Percentiles rank a stretch among this genome's conserved stretches.
These are phyloP conservation scores for Samsoniella hepiali DNA, from an alignment of 2,329 filamentous ascomycete species.

Conservation along the genomic window DNA sequence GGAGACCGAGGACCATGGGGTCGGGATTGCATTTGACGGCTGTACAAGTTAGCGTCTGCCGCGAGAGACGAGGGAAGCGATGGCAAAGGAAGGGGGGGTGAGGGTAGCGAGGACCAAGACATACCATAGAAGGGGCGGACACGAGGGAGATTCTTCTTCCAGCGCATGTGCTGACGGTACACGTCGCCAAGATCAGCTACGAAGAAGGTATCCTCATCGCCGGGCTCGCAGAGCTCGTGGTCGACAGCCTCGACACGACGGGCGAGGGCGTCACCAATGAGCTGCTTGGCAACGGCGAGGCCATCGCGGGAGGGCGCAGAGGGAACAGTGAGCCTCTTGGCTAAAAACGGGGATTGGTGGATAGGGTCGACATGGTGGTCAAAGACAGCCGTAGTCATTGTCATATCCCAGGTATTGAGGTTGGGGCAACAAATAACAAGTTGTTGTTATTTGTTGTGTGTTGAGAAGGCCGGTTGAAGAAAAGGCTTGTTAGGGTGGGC, in stretches of 20 bases:
- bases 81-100: neutral
- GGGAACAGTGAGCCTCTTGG: conserved; percentile 43
- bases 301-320: conserved; percentile 41
- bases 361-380: conserved; percentile 50
- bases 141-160: conserved; percentile 89
- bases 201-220: conserved; percentile 97
- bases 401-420: conserved; percentile 52
- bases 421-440: neutral
- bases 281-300: conserved; percentile 59
- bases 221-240: conserved; percentile 81
- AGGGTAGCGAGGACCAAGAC: conserved; percentile 26
- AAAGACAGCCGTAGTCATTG: conserved; percentile 61
- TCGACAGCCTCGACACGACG: conserved; percentile 80
- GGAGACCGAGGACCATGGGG: conserved; percentile 79
- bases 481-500: conserved; percentile 73
- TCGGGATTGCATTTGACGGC: conserved; percentile 99
- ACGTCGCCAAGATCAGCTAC: conserved; percentile 97
- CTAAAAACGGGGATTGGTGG: conserved; percentile 46
- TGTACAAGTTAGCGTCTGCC: conserved; percentile 33
- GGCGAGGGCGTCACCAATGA: conserved; percentile 86
- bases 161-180: conserved; percentile 96
- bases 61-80: too few species aligned
- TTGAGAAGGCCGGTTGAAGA: conserved; percentile 38
- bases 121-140: conserved; percentile 95
- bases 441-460: neutral